These are phyloP conservation scores for Teunomyces tritomae DNA, from an alignment of 805 yeast species.

Conservation along the genomic window DNA sequence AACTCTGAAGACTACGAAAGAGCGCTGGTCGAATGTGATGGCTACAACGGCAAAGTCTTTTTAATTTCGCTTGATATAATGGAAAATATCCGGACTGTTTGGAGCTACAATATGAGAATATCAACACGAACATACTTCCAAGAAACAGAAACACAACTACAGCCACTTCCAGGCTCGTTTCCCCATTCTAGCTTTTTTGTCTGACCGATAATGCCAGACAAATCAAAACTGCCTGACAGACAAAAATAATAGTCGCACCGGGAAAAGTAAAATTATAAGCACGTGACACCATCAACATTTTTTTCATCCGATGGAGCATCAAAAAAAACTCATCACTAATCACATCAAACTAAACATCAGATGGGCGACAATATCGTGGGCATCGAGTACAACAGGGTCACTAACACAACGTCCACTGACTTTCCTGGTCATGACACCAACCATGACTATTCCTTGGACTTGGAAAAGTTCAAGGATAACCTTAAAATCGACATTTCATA, in stretches of 20 bases:
- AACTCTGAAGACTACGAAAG: constrained; percentile 7
- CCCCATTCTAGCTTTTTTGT: not conserved
- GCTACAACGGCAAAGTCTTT: constrained; percentile 38
- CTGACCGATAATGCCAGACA: not conserved
- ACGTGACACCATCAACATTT: constrained; percentile 2
- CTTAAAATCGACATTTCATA: constrained; percentile 68
- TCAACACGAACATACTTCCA: not conserved
- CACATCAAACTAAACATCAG: not conserved
- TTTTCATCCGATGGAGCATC: constrained; percentile 5
- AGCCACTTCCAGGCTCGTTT: constrained; percentile 2
- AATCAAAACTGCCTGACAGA: not conserved
- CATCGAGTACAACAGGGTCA: constrained; percentile 86
- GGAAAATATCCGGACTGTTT: constrained; percentile 10
- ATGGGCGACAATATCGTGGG: constrained; percentile 61
- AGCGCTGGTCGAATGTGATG: constrained; percentile 27
- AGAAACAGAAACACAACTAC: not conserved
- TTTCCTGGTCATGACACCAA: constrained; percentile 81
- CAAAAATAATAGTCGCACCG: not conserved
- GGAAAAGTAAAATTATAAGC: not conserved
- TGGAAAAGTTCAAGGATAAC: constrained; percentile 69
- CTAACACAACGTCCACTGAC: constrained; percentile 84
- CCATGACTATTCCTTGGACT: constrained; percentile 75
- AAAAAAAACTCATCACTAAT: constrained; percentile 4
- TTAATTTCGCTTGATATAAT: constrained; percentile 27
- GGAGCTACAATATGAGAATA: not conserved